phyloP scores from a whole-genome alignment of 257 asterid species.

The Petunia axillaris region DNA sequence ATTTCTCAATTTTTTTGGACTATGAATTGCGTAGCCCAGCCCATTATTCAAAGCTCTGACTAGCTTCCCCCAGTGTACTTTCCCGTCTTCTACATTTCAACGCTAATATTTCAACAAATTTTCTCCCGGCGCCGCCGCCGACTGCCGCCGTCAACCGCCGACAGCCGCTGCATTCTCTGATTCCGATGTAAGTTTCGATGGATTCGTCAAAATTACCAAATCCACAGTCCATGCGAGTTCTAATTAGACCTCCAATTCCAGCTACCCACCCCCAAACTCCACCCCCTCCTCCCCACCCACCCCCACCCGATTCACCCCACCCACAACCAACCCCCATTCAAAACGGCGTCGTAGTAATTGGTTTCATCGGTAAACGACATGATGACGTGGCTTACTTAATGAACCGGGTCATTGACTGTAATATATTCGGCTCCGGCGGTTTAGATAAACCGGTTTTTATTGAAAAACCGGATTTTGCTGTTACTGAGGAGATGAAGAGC shows the following conservation, averaged over 20 bases:
- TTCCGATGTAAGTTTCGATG: slow-evolving; percentile 36
- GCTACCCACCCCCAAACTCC: slow-evolving; percentile 38
- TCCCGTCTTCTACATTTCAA: slow-evolving; percentile 22
- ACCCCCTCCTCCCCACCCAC: slow-evolving; percentile 41
- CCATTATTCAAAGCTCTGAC: neutral
- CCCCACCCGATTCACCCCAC: slow-evolving; percentile 33
- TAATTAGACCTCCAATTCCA: slow-evolving; percentile 60
- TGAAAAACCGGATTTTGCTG: slow-evolving; percentile 42
- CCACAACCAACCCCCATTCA: slow-evolving; percentile 37
- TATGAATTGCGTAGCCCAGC: slow-evolving; percentile 4
- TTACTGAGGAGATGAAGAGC: slow-evolving; percentile 47
- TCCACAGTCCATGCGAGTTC: slow-evolving; percentile 68
- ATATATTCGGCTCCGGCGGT: slow-evolving; percentile 78
- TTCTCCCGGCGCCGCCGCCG: neutral
- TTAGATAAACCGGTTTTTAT: slow-evolving; percentile 54
- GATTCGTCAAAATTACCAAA: slow-evolving; percentile 39
- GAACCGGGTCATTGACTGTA: slow-evolving; percentile 74
- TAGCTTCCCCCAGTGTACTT: neutral
- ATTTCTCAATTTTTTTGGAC: neutral
- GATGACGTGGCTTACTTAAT: slow-evolving; percentile 72
- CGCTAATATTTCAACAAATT: neutral
- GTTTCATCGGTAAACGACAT: slow-evolving; percentile 77
- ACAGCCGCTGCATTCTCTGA: neutral
- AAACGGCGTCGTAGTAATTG: slow-evolving; percentile 79
- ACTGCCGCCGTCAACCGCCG: neutral